Percentiles rank a stretch among this genome's conserved stretches.
phyloP scores from a whole-genome alignment of 2,329 filamentous ascomycete species.

The Aspergillus alliaceus region DNA sequence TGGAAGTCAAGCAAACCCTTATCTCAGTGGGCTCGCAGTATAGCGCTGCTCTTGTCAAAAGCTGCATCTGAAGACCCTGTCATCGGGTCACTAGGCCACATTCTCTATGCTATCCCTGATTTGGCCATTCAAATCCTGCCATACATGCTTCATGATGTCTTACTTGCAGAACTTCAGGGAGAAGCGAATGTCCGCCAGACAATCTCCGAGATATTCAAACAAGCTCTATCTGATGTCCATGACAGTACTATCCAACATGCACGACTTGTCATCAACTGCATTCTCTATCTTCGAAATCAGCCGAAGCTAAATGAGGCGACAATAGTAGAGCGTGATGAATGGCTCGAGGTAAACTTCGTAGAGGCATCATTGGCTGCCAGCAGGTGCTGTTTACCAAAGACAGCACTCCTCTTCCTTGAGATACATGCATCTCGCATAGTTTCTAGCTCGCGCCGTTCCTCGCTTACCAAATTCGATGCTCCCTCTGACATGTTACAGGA shows the following conservation, averaged over 20 bases:
- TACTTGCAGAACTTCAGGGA: constrained; percentile 66
- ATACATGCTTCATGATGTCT: constrained; percentile 78
- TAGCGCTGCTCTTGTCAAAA: constrained; percentile 54
- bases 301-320: constrained; percentile 72
- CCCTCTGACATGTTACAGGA: constrained; percentile 70
- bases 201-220: constrained; percentile 65
- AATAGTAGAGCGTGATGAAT: constrained; percentile 73
- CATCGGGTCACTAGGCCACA: constrained; percentile 65
- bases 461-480: constrained; percentile 52
- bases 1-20: constrained; percentile 23
- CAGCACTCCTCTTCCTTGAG: constrained; percentile 80
- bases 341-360: constrained; percentile 81
- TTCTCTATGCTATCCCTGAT: constrained; percentile 64
- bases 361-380: constrained; percentile 70
- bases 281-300: constrained; percentile 88
- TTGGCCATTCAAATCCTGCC: constrained; percentile 77
- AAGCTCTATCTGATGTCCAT: constrained; percentile 58
- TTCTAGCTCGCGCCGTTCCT: constrained; percentile 66
- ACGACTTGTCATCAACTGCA: constrained; percentile 71
- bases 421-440: constrained; percentile 60
- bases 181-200: constrained; percentile 59
- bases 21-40: constrained; percentile 35
- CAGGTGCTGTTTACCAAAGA: constrained; percentile 80
- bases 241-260: constrained; percentile 59
- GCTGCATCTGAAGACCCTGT: constrained; percentile 65